phyloP scores from a whole-genome alignment of 805 yeast species.

The Saturnispora besseyi region DNA sequence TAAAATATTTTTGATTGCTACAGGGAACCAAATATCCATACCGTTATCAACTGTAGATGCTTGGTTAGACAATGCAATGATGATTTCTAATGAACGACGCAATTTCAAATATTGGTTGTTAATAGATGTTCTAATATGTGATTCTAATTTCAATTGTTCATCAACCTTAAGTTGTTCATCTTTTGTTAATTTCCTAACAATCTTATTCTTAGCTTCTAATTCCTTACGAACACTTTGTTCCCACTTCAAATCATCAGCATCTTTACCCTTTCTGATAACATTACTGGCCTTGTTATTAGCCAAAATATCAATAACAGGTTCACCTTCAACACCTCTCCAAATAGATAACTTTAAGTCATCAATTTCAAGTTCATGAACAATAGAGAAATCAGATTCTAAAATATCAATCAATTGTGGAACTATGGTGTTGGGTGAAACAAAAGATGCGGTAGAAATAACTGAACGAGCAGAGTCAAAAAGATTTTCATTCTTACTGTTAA shows the following conservation, averaged over 20 bases:
- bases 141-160: conserved; percentile 57
- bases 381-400: conserved; percentile 36
- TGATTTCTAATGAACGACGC: conserved; percentile 42
- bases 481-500: conserved; percentile 14
- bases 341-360: conserved; percentile 47
- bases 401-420: conserved; percentile 41
- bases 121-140: conserved; percentile 42
- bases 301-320: conserved; percentile 56
- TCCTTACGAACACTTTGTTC: conserved; percentile 76
- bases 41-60: conserved; percentile 55
- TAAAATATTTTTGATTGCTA: conserved; percentile 45
- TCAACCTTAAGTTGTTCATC: conserved; percentile 64
- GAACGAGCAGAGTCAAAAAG: conserved; percentile 42
- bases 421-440: conserved; percentile 49
- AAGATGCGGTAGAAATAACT: conserved; percentile 41
- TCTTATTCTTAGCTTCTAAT: conserved; percentile 41
- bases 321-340: conserved; percentile 64
- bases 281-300: conserved; percentile 32
- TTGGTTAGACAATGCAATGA: conserved; percentile 44
- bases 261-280: conserved; percentile 60
- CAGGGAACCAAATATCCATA: conserved; percentile 59
- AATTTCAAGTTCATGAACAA: conserved; percentile 28
- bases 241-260: conserved; percentile 83
- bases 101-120: conserved; percentile 29
- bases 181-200: conserved; percentile 52